Evolutionary conservation across 2,329 filamentous ascomycete genomes (phyloP).

Genomic region (Claviceps arundinis): DNA sequence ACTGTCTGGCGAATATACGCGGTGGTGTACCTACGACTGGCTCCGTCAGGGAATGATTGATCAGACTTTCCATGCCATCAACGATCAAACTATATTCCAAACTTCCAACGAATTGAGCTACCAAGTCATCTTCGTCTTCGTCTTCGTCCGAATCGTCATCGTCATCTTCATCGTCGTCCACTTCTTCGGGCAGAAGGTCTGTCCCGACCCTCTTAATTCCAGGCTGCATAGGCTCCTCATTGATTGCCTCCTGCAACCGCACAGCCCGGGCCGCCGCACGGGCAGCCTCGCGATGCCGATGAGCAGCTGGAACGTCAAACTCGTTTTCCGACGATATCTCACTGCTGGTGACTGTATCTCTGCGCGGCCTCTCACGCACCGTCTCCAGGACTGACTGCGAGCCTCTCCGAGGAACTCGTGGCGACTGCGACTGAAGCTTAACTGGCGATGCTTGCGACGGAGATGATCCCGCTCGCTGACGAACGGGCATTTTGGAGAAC

Average conservation of each 20-base stretch:
- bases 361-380: slow-evolving; percentile 53
- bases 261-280: slow-evolving; percentile 36
- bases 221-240: slow-evolving; percentile 21
- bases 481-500: slow-evolving; percentile 89
- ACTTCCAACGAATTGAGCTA: slow-evolving; percentile 52
- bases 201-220: slow-evolving; percentile 33
- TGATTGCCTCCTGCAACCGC: slow-evolving; percentile 24
- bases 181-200: slow-evolving; percentile 41
- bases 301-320: slow-evolving; percentile 52
- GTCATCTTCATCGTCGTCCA: slow-evolving; percentile 16
- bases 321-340: slow-evolving; percentile 78
- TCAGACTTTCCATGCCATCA: slow-evolving; percentile 46
- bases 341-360: slow-evolving; percentile 70
- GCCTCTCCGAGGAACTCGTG: slow-evolving; percentile 42
- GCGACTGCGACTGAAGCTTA: slow-evolving; percentile 40
- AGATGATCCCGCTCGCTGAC: slow-evolving; percentile 76
- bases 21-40: slow-evolving; percentile 53
- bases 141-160: slow-evolving; percentile 20
- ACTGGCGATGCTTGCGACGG: slow-evolving; percentile 58
- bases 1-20: slow-evolving; percentile 44
- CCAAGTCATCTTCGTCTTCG: slow-evolving; percentile 49
- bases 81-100: slow-evolving; percentile 61
- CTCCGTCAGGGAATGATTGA: slow-evolving; percentile 39
- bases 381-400: slow-evolving; percentile 60
- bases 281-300: slow-evolving; percentile 48